Base-by-base conservation (phyloP, 768 basidiomycete species). In the Boletus edulis region DNA sequence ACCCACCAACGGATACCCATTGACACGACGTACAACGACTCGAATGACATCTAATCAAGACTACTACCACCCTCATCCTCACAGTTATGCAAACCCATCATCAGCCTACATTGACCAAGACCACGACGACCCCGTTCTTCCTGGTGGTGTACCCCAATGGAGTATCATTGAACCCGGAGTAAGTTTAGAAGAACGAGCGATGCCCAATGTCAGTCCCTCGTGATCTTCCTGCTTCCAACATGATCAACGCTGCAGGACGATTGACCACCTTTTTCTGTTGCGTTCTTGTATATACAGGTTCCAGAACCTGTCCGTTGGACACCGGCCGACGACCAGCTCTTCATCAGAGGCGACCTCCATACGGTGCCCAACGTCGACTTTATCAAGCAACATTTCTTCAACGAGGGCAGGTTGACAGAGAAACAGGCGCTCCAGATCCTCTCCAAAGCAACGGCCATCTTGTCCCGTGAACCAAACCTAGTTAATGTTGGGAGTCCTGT, bases 331-430 rank as follows among this genome's bases (percentile, higher is more conserved):
- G 84, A 81, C 41, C 82, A 94, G 59, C 85, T 94, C 72, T 94
- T 81, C 69, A 61, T 78, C 52, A 60, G 69, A 41, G 74, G 67
- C 18, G 67, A 68, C 18, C 47, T 51, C 29, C 74, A 80, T 35
- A 72, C 73, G 50, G 83, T 83, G 58, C 88, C 92, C 18, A 91
- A 93, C 65, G 81, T 86, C 51, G 79, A 81, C 1, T 91, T 89
- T 69, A 76, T 98, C 55, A 93, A 89, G 72, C 81, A 87, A 49
- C 95, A 98, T 71, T 96, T 98, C 74, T 86, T 91, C 70, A 78
- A 81, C 13, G 94, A 96, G 67, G 94, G 94, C 0, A 73, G 88
- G 17, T 67, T 97, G 63, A 88, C 85, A 0, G 92, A 96, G 65
- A 77, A 80, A 11, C 92, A 97, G 70, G 94, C 95, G 0, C 67